A percentile compares a stretch with the other conserved stretches of the same genome.
These are phyloP conservation scores for Lanmaoa rubissima DNA, from an alignment of 768 basidiomycete genomes.

Conservation along the genomic window DNA sequence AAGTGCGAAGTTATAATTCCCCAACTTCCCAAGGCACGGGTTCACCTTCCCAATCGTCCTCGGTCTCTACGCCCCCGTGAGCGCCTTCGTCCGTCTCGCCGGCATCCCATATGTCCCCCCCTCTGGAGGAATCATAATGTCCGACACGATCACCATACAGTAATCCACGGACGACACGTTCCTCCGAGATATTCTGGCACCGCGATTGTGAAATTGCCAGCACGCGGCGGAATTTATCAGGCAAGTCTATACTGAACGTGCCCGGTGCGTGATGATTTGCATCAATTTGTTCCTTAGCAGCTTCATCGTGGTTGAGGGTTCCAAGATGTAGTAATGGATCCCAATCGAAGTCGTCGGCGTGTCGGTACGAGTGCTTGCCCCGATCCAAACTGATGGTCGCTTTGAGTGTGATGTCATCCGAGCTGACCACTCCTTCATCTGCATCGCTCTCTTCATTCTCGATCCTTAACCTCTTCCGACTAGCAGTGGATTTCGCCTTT, in stretches of 20 bases:
- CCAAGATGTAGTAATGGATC: slow-evolving; percentile 30
- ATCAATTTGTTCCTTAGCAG: slow-evolving; percentile 14
- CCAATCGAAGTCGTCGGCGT: slow-evolving; percentile 23
- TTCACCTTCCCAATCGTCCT: slow-evolving; percentile 74
- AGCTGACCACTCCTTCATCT: slow-evolving; percentile 23
- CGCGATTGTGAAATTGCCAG: slow-evolving; percentile 56
- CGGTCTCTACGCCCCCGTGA: slow-evolving; percentile 47
- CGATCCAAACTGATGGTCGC: slow-evolving; percentile 12
- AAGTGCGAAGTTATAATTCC: slow-evolving; percentile 50
- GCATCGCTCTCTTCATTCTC: slow-evolving; percentile 30
- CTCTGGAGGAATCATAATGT: slow-evolving; percentile 61
- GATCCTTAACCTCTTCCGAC: slow-evolving; percentile 53
- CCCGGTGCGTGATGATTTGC: slow-evolving; percentile 35
- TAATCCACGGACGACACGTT: slow-evolving; percentile 56
- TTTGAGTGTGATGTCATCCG: slow-evolving; percentile 20
- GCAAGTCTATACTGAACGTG: slow-evolving; percentile 55
- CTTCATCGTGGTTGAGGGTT: slow-evolving; percentile 25
- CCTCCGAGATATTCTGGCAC: slow-evolving; percentile 42
- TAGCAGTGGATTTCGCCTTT: slow-evolving; percentile 34
- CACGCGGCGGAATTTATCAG: slow-evolving; percentile 63
- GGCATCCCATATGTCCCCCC: slow-evolving; percentile 74
- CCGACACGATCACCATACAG: slow-evolving; percentile 54
- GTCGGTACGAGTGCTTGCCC: slow-evolving; percentile 9
- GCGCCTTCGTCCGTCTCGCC: slow-evolving; percentile 55
- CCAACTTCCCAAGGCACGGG: slow-evolving; percentile 80